phyloP scores from a whole-genome alignment of 2,329 filamentous ascomycete species.

The Diaporthe vexans region DNA sequence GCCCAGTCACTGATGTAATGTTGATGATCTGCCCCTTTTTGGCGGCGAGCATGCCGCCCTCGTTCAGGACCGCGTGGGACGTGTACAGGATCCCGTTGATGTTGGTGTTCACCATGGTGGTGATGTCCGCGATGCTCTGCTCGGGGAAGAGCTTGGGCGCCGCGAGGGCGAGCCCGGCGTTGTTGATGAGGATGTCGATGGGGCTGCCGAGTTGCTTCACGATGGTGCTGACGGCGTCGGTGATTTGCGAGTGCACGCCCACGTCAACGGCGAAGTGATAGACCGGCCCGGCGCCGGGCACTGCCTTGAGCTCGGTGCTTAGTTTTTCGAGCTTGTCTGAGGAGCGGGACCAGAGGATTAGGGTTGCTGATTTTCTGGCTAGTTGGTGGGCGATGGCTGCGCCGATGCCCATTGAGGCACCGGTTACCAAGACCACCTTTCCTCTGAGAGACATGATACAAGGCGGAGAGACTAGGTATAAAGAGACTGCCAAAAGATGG shows the following conservation, averaged over 20 bases:
- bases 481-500: accelerated
- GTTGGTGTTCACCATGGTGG: constrained; percentile 25
- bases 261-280: constrained; percentile 17
- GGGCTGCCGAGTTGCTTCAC: background rate
- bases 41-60: constrained; percentile 15
- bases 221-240: constrained; percentile 8
- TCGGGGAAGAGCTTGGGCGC: constrained; percentile 24
- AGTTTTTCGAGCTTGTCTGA: constrained; percentile 8
- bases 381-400: constrained; percentile 10
- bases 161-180: constrained; percentile 5
- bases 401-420: constrained; percentile 28
- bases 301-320: background rate
- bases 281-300: constrained; percentile 2
- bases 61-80: constrained; percentile 18
- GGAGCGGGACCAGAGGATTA: background rate
- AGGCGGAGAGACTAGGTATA: too few species aligned
- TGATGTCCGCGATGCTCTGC: constrained; percentile 13
- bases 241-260: constrained; percentile 11
- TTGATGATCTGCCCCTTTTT: constrained; percentile 10
- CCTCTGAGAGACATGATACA: background rate
- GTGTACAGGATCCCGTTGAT: constrained; percentile 7
- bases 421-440: constrained; percentile 2
- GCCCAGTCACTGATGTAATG: constrained; percentile 20
- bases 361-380: constrained; percentile 10
- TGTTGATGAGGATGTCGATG: constrained; percentile 36